Evolutionary conservation across 2,329 filamentous ascomycete species (phyloP), one percentile per base, ranked within the genome.

Genomic region (Boeremia lycopersici): DNA sequence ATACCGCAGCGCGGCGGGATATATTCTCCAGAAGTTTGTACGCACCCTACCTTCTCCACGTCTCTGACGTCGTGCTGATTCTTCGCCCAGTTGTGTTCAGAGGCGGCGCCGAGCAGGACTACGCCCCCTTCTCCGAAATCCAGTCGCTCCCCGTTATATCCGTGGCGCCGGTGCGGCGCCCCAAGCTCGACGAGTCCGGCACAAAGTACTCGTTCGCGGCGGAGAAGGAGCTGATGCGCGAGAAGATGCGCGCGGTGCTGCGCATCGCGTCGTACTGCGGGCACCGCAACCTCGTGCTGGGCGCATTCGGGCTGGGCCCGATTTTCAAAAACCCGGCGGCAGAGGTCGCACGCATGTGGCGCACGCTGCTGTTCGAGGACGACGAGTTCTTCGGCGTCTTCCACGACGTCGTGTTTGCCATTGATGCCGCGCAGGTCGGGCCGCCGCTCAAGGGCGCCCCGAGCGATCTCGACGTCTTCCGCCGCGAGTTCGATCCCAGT

Each of bases 231-330:
- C 81, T 91, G 71, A 89, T 90, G 76, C 82, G 82, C 65, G 86
- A 89, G 65, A 91, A 91, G 75, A 87, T 92, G 72, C 84, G 86
- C 19, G 84, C 85, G 1, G 86, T 88, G 2, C 82, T 92, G 15
- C 82, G 86, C 41, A 90, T 91, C 59, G 89, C 88, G 59, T 83
- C 70, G 11, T 72, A 73, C 35, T 75, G 71, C 48, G 71, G 72
- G 19, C 70, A 75, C 61, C 62, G 61, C 38, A 76, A 75, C 53
- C 61, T 79, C 29, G 77, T 77, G 56, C 61, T 79, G 40, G 77
- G 77, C 26, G 74, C 76, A 10, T 79, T 79, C 59, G 77, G 77
- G 6, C 70, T 77, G 17, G 77, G 77, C 1, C 76, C 75, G 3
- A 74, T 77, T 23, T 79, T 79, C 63, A 71, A 75, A 39, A 79